These are phyloP conservation scores for Climacium dendroides DNA, from an alignment of 225 moss, liverwort and hornwort species.

Conservation along the genomic window DNA sequence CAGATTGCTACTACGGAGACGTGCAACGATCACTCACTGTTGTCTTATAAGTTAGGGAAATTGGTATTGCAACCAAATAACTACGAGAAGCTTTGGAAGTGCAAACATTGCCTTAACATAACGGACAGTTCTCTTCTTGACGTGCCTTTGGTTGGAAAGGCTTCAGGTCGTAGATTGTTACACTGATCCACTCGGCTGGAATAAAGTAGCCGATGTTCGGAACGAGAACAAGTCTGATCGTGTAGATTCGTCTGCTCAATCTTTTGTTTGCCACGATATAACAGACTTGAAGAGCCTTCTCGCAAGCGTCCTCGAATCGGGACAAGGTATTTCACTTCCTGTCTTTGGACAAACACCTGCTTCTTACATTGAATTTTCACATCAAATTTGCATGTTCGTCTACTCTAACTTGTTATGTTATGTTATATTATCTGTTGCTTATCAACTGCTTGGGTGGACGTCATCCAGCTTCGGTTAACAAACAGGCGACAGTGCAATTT, in stretches of 20 bases:
- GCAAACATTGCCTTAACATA: background rate
- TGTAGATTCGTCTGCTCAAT: background rate
- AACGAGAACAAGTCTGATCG: background rate
- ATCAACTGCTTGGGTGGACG: background rate
- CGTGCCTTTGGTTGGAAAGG: conserved; percentile 32
- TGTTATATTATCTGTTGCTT: background rate
- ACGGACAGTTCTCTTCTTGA: background rate
- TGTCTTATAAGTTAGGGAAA: background rate
- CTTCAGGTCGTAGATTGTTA: conserved; percentile 80
- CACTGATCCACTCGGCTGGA: conserved; percentile 91
- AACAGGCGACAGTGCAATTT: conserved; percentile 22
- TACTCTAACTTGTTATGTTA: background rate
- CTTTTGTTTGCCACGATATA: conserved; percentile 25
- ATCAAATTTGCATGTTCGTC: background rate
- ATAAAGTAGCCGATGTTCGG: conserved; percentile 7
- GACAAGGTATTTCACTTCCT: conserved; percentile 17
- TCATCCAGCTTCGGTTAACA: conserved; percentile 36
- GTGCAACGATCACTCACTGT: background rate
- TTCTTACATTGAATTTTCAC: background rate
- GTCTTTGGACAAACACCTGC: background rate
- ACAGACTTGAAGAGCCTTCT: conserved; percentile 43
- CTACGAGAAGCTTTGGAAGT: background rate
- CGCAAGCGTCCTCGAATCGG: conserved; percentile 39
- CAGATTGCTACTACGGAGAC: background rate
- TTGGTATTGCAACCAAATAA: background rate